Conservation (phyloP, 129 eudicot species). For the Chrysanthemum makinoi region DNA sequence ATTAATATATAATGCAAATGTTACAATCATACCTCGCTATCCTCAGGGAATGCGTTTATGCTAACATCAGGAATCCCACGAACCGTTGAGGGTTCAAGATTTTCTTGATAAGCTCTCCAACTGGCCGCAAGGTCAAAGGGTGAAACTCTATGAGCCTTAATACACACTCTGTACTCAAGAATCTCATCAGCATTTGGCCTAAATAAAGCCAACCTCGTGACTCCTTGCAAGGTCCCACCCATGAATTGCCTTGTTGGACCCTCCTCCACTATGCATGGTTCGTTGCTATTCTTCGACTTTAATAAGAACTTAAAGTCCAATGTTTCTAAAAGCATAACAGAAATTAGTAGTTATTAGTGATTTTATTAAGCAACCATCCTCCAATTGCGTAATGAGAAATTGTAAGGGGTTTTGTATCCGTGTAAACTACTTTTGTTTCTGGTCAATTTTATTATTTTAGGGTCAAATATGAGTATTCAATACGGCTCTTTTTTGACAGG, state of each 20-base stretch:
- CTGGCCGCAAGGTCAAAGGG: constrained; percentile 99
- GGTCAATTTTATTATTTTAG: neutral
- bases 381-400: neutral
- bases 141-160: constrained; percentile 77
- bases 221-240: constrained; percentile 79
- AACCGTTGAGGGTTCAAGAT: constrained; percentile 87
- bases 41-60: constrained; percentile 50
- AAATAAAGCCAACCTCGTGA: constrained; percentile 64
- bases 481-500: too few species aligned
- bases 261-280: constrained; percentile 79
- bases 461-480: too few species aligned
- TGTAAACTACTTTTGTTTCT: neutral
- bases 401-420: neutral
- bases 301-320: constrained; percentile 92
- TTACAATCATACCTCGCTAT: constrained; percentile 51
- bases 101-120: constrained; percentile 90
- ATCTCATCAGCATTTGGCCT: constrained; percentile 55
- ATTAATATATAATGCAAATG: neutral
- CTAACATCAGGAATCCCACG: constrained; percentile 96
- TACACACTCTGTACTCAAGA: constrained; percentile 69
- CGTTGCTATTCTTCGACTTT: constrained; percentile 56
- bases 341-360: constrained; percentile 11
- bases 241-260: constrained; percentile 68
- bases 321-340: constrained; percentile 50
- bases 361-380: constrained; percentile 16